Evolutionary conservation across 2,329 filamentous ascomycete genomes (phyloP), one percentile per base, ranked within the genome.

Genomic region (Cytospora schulzeri): DNA sequence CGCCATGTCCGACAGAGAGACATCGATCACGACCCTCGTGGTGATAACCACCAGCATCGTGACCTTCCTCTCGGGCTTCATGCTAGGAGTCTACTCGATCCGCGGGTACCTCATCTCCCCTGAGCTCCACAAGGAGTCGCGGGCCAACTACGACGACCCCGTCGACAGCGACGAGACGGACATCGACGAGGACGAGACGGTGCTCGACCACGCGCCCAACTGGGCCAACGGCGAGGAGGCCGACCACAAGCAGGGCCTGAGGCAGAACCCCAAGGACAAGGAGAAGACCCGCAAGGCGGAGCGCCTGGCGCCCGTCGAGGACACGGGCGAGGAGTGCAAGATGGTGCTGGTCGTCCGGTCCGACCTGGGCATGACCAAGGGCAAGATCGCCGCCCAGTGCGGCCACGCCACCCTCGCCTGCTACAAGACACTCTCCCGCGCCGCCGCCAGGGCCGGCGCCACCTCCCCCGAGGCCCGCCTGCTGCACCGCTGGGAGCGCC

Each of bases 291-390:
- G 66, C 68, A 78, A 74, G 67, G 80, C 79, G 72, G 79, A 69
- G 26, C 69, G 26, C 57, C 73, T 70, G 48, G 65, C 68, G 22
- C 68, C 68, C 24, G 68, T 66, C 26, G 70, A 71, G 51, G 80
- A 76, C 48, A 66, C 70, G 54, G 83, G 80, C 28, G 93, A 97
- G 77, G 93, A 97, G 76, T 97, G 94, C 81, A 98, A 98, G 80
- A 82, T 98, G 64, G 92, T 97, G 17, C 81, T 99, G 38, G 92
- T 97, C 4, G 94, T 98, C 62, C 82, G 95, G 74, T 97, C 92
- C 22, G 95, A 99, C 79, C 78, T 99, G 72, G 94, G 94, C 71
- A 99, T 99, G 95, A 95, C 91, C 12, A 98, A 97, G 80, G 94
- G 94, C 72, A 99, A 99, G 83, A 97, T 98, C 72, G 95, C 92